Base-by-base conservation (phyloP, 208 protist genomes). In the Blastocrithidia nonstop region DNA sequence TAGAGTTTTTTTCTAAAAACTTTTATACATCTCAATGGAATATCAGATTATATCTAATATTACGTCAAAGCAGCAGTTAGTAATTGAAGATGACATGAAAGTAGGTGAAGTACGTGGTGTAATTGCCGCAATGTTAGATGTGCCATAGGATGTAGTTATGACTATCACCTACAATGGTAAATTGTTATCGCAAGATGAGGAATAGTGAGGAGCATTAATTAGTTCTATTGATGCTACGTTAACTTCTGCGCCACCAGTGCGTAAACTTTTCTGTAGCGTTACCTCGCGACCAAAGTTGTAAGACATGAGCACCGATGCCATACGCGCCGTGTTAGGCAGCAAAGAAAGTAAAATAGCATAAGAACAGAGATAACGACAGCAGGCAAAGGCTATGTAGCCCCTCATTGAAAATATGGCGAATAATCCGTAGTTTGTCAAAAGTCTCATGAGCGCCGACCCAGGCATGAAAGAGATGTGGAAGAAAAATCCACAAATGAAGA, bases 41-140 rank as follows among this genome's bases (percentile, higher is more conserved):
- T 82, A 71, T 24, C 52, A 69, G 5, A 55, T 89, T 13, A 61
- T 89, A 5, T 78, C 71, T 16, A 86, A 73, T 50, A 51, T 63
- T 11, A 44, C 60, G 5, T 66, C 83, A n/a, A 78, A 76, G 59
- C 13, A 52, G 23, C 50, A 62, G 20, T 61, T 85, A 6, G 65
- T 70, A 33, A 70, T 90, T 32, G 77, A 85, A 24, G 71, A 76
- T 33, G 68, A 72, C 9, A 81, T 83, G 74, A 71, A 65, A 0
- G 65, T 87, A 13, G 76, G 52, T 0, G 82, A 91, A 19, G 73
- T 86, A n/a, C 70, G 69, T 15, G 66, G 61, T 1, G 35, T 91
- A 11, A 53, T 82, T 17, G 45, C 37, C 8, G 67, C 58, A 7
- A 78, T 91, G 70, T 45, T 89, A 1, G 66, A 66, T 32, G 47